Conservation (phyloP, 768 basidiomycete genomes). For the Lentinula aciculospora region DNA sequence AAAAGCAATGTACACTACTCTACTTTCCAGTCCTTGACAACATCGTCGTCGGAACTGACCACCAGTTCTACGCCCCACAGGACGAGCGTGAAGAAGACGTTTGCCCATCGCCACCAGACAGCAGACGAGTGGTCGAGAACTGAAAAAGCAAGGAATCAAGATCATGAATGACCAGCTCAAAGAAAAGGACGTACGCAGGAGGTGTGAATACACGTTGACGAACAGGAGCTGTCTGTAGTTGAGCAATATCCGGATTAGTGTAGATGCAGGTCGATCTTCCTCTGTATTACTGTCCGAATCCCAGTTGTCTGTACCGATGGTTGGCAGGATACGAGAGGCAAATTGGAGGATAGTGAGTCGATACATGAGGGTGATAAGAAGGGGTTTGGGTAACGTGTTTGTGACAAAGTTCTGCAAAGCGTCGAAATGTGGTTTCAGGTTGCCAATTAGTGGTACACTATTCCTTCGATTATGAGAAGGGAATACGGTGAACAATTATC, state of each 20-base stretch:
- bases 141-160: slow-evolving; percentile 19
- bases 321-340: slow-evolving; percentile 78
- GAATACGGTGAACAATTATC: neutral
- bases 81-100: slow-evolving; percentile 79
- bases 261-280: slow-evolving; percentile 79
- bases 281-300: slow-evolving; percentile 60
- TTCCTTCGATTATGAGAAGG: slow-evolving; percentile 6
- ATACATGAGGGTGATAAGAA: slow-evolving; percentile 74
- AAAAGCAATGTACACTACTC: slow-evolving; percentile 35
- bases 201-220: slow-evolving; percentile 81
- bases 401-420: slow-evolving; percentile 76
- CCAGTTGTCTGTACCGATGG: slow-evolving; percentile 79
- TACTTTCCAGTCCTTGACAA: slow-evolving; percentile 67
- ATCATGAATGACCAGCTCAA: neutral
- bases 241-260: slow-evolving; percentile 64
- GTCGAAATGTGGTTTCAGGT: slow-evolving; percentile 77
- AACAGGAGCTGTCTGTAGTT: slow-evolving; percentile 85
- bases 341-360: slow-evolving; percentile 76
- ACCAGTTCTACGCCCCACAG: slow-evolving; percentile 81
- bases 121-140: slow-evolving; percentile 88
- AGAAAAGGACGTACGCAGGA: slow-evolving; percentile 54
- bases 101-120: slow-evolving; percentile 92
- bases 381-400: slow-evolving; percentile 82
- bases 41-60: slow-evolving; percentile 73
- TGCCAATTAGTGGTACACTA: slow-evolving; percentile 72